Evolutionary conservation across 176 grass and related monocot genomes (phyloP), one percentile per base, ranked within the genome.

Genomic region (Oryza rufipogon): DNA sequence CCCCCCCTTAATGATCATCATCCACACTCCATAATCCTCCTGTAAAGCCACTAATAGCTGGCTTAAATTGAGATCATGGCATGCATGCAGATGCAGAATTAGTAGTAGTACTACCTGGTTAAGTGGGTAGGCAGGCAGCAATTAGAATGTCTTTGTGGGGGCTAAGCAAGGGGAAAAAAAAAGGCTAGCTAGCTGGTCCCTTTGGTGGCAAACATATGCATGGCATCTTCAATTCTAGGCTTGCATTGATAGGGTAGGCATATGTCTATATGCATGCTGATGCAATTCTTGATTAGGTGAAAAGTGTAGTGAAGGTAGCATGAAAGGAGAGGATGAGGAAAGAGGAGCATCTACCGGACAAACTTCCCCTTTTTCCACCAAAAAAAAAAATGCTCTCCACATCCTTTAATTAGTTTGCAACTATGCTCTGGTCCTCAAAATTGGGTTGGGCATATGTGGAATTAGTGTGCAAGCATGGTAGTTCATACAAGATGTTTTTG

Each of bases 61-160:
- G 63, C 14, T 56, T 56, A 54, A 52, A 76, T 56, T 49, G 39
- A 12, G 36, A 60, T 48, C 81, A 52, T 68, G 74, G 38, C 49
- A 47, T 69, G 69, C 54, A 73, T 28, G 73, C 12, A 33, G 60
- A 75, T 75, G 61, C 14, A 83, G 70, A 74, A 48, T 16, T 73
- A 66, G 58, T 74, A 66, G 58, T 74, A 36, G 58, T 74, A 36
- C 80, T 19, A 49, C 54, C 2, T 22, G 16, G 3, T 33, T 58
- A 58, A 73, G 66, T 71, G 66, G 46, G 64, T 85, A 78, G 66
- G 11, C 52, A 86, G 39, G 42, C 14, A 73, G 45, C 75, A 86
- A 79, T 72, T 65, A 65, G 84, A 79, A 65, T 73, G 84, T 73
- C 13, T 64, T 47, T 79, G 84, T 73, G 67, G 75, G 75, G 83